phyloP scores from a whole-genome alignment of 2,329 filamentous ascomycete species.

The Penicillium frequentans region DNA sequence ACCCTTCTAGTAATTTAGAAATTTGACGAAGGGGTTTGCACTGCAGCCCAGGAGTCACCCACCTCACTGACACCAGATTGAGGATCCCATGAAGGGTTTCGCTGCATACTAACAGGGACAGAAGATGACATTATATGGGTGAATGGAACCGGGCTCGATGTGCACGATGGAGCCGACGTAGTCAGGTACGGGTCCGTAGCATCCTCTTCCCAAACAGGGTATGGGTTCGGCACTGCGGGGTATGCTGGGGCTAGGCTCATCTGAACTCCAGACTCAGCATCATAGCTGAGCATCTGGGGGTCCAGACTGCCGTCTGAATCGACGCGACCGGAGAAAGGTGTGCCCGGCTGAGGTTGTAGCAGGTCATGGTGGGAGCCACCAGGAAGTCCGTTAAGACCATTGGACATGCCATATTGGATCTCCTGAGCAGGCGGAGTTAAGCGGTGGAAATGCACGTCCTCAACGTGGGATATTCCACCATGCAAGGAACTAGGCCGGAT shows the following conservation, averaged over 20 bases:
- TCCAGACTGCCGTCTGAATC: slow-evolving; percentile 39
- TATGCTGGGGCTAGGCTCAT: neutral
- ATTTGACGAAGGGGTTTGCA: neutral
- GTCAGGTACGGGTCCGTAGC: neutral
- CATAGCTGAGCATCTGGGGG: slow-evolving; percentile 41
- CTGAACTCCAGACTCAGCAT: slow-evolving; percentile 18
- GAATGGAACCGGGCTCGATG: slow-evolving; percentile 13
- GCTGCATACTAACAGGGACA: slow-evolving; percentile 13
- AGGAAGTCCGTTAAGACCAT: slow-evolving; percentile 44
- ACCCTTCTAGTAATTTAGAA: neutral
- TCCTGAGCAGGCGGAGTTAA: slow-evolving; percentile 31
- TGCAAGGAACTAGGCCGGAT: slow-evolving; percentile 42
- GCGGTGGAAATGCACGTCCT: slow-evolving; percentile 46
- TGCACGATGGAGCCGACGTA: neutral
- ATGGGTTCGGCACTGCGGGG: slow-evolving; percentile 1
- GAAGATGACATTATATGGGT: neutral
- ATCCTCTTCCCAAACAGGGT: slow-evolving; percentile 8
- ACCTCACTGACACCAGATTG: neutral
- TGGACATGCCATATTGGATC: slow-evolving; percentile 32
- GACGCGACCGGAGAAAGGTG: slow-evolving; percentile 23
- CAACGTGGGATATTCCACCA: slow-evolving; percentile 31
- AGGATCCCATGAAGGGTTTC: slow-evolving; percentile 12
- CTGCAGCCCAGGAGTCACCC: neutral
- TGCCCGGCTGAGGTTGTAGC: slow-evolving; percentile 34
- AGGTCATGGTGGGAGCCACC: slow-evolving; percentile 46